These are phyloP conservation scores for Astragalus glycyphyllos DNA, from an alignment of 306 rosid species.

Conservation along the genomic window DNA sequence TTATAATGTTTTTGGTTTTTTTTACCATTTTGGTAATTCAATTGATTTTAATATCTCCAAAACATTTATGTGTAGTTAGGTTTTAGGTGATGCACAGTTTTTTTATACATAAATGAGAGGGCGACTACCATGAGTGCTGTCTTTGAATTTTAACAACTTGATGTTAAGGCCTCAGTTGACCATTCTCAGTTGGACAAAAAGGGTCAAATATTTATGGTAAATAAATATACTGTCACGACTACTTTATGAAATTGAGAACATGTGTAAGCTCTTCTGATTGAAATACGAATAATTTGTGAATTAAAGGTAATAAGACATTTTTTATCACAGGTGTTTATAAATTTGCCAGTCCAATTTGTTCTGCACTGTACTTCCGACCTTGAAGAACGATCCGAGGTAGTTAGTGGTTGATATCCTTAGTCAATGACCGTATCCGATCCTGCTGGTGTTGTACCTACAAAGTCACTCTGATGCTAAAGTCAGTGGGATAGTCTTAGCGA, in stretches of 20 bases:
- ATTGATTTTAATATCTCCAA: not conserved
- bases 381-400: too few species aligned
- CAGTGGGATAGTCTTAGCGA: too few species aligned
- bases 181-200: not conserved
- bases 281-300: not conserved
- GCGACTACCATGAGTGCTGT: not conserved
- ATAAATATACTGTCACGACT: not conserved
- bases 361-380: too few species aligned
- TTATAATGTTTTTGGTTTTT: too few species aligned
- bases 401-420: too few species aligned
- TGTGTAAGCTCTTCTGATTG: not conserved
- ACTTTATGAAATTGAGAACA: not conserved
- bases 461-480: too few species aligned
- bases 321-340: not conserved
- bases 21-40: too few species aligned
- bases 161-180: constrained; percentile 21
- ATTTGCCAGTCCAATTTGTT: too few species aligned
- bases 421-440: too few species aligned
- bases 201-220: not conserved
- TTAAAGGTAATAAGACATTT: not conserved
- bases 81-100: not conserved
- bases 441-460: too few species aligned
- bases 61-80: not conserved
- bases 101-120: not conserved
- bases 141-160: not conserved